phyloP scores from a whole-genome alignment of 2,329 filamentous ascomycete genomes.

The Dendryphion nanum region DNA sequence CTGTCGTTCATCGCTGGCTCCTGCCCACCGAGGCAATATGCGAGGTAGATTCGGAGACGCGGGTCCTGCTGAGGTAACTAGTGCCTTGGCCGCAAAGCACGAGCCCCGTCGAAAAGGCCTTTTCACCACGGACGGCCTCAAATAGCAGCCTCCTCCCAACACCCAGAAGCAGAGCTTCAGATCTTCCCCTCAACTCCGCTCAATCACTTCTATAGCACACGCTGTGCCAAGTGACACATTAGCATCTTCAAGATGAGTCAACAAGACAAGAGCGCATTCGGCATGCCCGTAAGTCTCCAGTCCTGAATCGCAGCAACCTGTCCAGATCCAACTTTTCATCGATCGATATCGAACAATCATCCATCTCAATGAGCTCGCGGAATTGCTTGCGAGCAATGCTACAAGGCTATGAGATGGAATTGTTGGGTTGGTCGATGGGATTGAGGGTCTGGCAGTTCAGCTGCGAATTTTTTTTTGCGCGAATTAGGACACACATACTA shows the following conservation, averaged over 20 bases:
- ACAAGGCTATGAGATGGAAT: slow-evolving; percentile 19
- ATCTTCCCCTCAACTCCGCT: too few relatives aligned
- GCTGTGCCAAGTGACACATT: too few relatives aligned
- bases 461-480: slow-evolving; percentile 12
- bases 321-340: slow-evolving; percentile 2
- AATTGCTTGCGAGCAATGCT: slow-evolving; percentile 12
- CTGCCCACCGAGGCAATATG: slow-evolving; percentile 2
- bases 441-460: slow-evolving; percentile 13
- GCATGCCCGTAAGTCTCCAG: slow-evolving; percentile 44
- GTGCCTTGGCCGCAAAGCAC: slow-evolving; percentile 6
- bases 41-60: slow-evolving; percentile 8
- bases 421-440: slow-evolving; percentile 16
- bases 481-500: slow-evolving; percentile 24
- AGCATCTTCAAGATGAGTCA: slow-evolving; percentile 46
- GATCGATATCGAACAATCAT: slow-evolving; percentile 6
- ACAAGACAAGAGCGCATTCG: slow-evolving; percentile 55
- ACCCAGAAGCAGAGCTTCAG: too few relatives aligned
- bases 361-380: slow-evolving; percentile 32
- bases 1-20: too few relatives aligned
- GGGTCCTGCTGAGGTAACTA: slow-evolving; percentile 7
- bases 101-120: not conserved
- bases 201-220: too few relatives aligned
- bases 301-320: slow-evolving; percentile 13
- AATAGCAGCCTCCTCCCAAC: slow-evolving; percentile 3
- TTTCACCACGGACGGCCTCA: not conserved